These are phyloP conservation scores for Medicago truncatula DNA, from an alignment of 306 rosid species.

Conservation along the genomic window DNA sequence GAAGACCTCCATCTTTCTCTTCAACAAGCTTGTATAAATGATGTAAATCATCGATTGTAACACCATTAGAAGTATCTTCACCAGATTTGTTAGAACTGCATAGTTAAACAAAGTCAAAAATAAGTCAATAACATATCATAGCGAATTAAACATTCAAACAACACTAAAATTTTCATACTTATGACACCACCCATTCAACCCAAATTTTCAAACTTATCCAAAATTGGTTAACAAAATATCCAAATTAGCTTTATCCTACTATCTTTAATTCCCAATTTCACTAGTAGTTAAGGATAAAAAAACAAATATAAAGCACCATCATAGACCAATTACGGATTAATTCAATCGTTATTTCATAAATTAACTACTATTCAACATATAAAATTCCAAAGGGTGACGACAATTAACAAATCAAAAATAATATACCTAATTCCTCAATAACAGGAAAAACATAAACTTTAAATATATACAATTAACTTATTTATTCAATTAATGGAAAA, in stretches of 20 bases:
- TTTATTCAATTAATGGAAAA: neutral
- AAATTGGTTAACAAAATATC: neutral
- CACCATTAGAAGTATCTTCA: conserved; percentile 35
- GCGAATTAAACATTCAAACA: neutral
- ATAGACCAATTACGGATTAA: neutral
- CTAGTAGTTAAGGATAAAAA: neutral
- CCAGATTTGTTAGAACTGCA: conserved; percentile 25
- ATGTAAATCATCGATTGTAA: conserved; percentile 47
- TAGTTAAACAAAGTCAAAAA: conserved; percentile 21
- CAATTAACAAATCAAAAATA: neutral
- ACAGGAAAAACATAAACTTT: neutral
- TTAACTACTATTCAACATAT: neutral
- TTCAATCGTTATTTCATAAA: neutral
- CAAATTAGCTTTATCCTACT: neutral
- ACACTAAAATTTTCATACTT: neutral
- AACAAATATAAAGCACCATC: neutral
- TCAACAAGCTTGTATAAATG: conserved; percentile 57
- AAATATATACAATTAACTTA: neutral
- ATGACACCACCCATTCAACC: neutral
- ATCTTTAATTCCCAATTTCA: neutral
- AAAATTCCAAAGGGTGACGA: neutral
- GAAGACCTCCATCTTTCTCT: conserved; percentile 67
- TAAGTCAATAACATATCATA: neutral
- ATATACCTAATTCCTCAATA: neutral
- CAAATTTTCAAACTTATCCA: neutral